Base-by-base conservation (phyloP, 2,329 filamentous ascomycete species). In the Calonectria honghensis region DNA sequence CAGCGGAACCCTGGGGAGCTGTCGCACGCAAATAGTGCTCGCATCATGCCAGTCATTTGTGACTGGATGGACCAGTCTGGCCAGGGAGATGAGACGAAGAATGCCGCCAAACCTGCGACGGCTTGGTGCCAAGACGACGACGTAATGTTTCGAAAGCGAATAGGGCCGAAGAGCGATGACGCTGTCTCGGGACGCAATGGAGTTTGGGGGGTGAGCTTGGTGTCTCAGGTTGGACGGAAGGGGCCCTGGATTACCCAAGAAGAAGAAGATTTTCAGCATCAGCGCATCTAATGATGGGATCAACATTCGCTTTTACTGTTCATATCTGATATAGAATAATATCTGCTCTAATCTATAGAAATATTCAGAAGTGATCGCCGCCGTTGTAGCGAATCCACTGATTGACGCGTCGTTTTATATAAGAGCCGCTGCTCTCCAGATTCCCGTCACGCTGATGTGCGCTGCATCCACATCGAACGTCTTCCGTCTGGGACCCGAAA, bases 121-220 rank as follows among this genome's bases (percentile, higher is more conserved):
- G 24, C 24, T 48, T 37, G 31, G 10, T 24, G 35, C 57, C 24
- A 14, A 35, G 37, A 45, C 50, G 41, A 39, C 27, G 45, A 39
- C 32, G 13, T n/a, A 41, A 41, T 63, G 57, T 63, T 41, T 63
- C 37, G 27, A 39, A 63, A 27, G 9, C 35, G 57, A 41, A 57
- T 45, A 68, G 57, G 68, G 31, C 68, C 64, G 72, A 72, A 50
- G 45, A 31, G 32, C 11, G 29, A 57, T 45, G 24, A 35, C 6
- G 10, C 20, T 75, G 70, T 74, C 57, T 72, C 68, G 64, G 74
- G 72, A 45, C n/a, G 32, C 29, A 41, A 48, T 72, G 65, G 64
- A 24, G 68, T 61, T 41, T 27, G n/a, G 45, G 6, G 32, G 27
- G 7, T 6, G 6, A 14, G 32, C 41, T 48, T 4, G 37, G n/a